Conservation (phyloP, 2,329 filamentous ascomycete species). For the Ascochyta lentis region DNA sequence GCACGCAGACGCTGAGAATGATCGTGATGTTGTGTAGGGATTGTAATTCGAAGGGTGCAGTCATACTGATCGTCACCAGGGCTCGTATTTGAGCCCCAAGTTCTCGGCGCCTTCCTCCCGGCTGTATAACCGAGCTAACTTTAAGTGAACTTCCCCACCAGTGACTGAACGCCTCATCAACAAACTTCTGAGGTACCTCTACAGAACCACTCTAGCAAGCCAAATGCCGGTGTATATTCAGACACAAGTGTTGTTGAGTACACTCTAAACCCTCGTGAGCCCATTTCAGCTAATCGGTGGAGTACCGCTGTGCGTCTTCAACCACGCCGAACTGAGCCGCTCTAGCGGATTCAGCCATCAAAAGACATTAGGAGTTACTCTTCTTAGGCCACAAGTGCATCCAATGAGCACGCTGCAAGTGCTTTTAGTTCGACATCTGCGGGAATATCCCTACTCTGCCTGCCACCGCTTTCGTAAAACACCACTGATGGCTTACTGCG, state of each 20-base stretch:
- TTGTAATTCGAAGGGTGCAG: not conserved
- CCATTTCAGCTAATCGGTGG: not conserved
- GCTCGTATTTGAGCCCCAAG: not conserved
- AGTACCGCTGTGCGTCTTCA: not conserved
- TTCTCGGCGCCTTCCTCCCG: slow-evolving; percentile 5
- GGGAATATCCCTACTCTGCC: not conserved
- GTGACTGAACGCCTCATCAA: not conserved
- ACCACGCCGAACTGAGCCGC: not conserved
- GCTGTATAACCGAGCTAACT: slow-evolving; percentile 5
- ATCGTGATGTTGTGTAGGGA: no score
- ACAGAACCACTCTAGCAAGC: not conserved
- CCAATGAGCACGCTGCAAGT: not conserved
- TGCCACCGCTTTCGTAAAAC: not conserved
- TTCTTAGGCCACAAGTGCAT: not conserved
- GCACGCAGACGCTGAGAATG: no score
- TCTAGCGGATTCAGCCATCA: not conserved
- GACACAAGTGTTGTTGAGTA: not conserved
- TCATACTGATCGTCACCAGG: not conserved
- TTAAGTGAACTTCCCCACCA: not conserved
- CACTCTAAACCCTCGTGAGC: not conserved
- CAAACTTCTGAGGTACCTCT: not conserved
- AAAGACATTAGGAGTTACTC: not conserved
- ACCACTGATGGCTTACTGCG: no score
- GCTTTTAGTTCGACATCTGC: not conserved
- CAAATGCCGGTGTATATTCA: no score